These are phyloP conservation scores for Microthlaspi erraticum DNA, from an alignment of 345 rosid species.

Conservation along the genomic window DNA sequence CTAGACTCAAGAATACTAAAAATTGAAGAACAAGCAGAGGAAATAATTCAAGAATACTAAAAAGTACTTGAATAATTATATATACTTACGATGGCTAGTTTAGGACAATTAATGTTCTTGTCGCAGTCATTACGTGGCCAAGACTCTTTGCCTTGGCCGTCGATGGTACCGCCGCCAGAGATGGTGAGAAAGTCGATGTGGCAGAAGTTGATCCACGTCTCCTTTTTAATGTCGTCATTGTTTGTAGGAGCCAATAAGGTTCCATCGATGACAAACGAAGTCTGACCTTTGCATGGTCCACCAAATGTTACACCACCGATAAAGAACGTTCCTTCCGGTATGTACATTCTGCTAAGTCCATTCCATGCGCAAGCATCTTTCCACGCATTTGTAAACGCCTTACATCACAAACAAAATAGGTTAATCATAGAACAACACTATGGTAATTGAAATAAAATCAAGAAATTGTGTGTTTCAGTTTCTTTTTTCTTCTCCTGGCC, in stretches of 20 bases:
- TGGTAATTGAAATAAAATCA: neutral
- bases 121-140: conserved; percentile 1
- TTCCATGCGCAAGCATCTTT: conserved; percentile 19
- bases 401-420: neutral
- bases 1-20: neutral
- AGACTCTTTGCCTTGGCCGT: conserved; percentile 3
- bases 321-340: neutral
- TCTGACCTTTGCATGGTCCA: conserved; percentile 5
- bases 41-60: neutral
- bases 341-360: neutral
- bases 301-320: neutral
- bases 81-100: neutral
- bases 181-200: conserved; percentile 10
- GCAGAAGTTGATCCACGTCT: neutral
- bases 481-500: no score
- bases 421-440: no score
- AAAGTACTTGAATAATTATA: no score
- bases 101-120: neutral
- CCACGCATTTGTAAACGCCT: conserved; percentile 4
- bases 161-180: neutral
- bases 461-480: no score
- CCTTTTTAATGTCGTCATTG: neutral
- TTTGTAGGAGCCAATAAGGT: conserved; percentile 4
- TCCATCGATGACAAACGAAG: conserved; percentile 10
- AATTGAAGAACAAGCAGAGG: neutral